Evolutionary conservation across 306 rosid genomes (phyloP).

Genomic region (Cicer judaicum): DNA sequence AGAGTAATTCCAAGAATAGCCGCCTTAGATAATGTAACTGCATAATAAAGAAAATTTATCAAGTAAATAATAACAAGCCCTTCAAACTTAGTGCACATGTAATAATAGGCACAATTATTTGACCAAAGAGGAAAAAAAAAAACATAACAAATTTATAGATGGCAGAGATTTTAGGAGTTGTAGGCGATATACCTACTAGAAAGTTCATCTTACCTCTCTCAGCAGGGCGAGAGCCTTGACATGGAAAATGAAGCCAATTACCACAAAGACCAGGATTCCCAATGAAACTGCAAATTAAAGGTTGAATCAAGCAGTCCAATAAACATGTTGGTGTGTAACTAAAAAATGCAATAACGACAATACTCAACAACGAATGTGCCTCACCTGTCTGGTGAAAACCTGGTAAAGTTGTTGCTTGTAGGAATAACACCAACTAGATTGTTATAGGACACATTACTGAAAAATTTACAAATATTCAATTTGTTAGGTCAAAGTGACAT

Average conservation of each 20-base stretch:
- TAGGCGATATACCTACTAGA: too few relatives aligned
- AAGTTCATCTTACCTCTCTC: constrained; percentile 64
- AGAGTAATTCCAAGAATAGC: constrained; percentile 96
- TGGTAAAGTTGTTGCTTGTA: constrained; percentile 81
- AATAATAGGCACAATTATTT: too few relatives aligned
- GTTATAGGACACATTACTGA: constrained; percentile 91
- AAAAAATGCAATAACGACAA: not conserved
- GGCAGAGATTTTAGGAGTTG: too few relatives aligned
- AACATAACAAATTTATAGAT: too few relatives aligned
- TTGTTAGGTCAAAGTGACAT: not conserved
- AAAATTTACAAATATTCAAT: constrained; percentile 36
- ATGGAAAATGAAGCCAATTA: constrained; percentile 71
- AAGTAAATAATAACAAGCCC: not conserved
- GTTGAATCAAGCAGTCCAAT: constrained; percentile 27
- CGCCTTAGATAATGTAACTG: constrained; percentile 84
- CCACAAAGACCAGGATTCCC: constrained; percentile 94
- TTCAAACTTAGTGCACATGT: not conserved
- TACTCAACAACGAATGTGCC: constrained; percentile 14
- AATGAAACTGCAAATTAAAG: constrained; percentile 65
- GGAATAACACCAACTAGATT: constrained; percentile 85
- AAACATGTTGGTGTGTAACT: not conserved
- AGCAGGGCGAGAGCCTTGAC: constrained; percentile 63
- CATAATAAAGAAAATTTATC: constrained; percentile 26
- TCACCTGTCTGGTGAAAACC: constrained; percentile 86
- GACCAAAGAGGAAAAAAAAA: too few relatives aligned